A percentile compares a stretch with the other conserved stretches of the same genome.
These are phyloP conservation scores for Penicillium sp. DNA, from an alignment of 2,329 filamentous ascomycete species.

Conservation along the genomic window DNA sequence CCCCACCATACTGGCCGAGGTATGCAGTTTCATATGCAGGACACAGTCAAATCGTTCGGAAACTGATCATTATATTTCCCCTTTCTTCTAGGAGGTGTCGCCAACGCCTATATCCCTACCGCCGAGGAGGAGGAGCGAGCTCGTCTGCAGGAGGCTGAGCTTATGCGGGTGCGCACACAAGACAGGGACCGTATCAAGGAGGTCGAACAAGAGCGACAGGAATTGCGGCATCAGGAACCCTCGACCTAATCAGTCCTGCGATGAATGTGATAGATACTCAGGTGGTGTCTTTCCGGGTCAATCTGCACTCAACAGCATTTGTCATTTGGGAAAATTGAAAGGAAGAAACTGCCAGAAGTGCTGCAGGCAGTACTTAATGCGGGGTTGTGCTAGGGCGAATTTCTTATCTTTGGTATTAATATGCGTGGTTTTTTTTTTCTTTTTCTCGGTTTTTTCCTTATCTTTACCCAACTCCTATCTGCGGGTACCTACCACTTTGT, in stretches of 20 bases:
- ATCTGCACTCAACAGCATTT: neutral
- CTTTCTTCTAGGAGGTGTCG: slow-evolving; percentile 30
- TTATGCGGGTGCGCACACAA: slow-evolving; percentile 32
- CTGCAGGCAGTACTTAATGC: slow-evolving; percentile 11
- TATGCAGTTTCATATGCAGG: slow-evolving; percentile 24
- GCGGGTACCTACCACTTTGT: neutral
- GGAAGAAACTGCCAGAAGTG: slow-evolving; percentile 12
- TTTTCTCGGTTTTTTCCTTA: slow-evolving; percentile 9
- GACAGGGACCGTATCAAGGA: slow-evolving; percentile 30
- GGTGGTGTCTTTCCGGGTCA: neutral
- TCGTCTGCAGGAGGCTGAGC: slow-evolving; percentile 35
- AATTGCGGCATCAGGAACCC: slow-evolving; percentile 2
- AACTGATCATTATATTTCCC: neutral
- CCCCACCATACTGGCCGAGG: slow-evolving; percentile 46
- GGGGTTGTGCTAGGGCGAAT: neutral
- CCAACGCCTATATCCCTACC: slow-evolving; percentile 36
- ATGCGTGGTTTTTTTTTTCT: slow-evolving; percentile 11
- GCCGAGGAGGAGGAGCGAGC: slow-evolving; percentile 24
- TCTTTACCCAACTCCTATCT: slow-evolving; percentile 2
- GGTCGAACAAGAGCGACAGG: slow-evolving; percentile 21
- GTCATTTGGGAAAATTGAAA: neutral
- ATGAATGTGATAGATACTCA: neutral
- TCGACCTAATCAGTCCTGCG: neutral
- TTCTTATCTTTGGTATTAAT: slow-evolving; percentile 12
- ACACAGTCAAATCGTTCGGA: neutral